Evolutionary conservation across 768 basidiomycete genomes (phyloP).

Genomic region (Myochromella boudieri): DNA sequence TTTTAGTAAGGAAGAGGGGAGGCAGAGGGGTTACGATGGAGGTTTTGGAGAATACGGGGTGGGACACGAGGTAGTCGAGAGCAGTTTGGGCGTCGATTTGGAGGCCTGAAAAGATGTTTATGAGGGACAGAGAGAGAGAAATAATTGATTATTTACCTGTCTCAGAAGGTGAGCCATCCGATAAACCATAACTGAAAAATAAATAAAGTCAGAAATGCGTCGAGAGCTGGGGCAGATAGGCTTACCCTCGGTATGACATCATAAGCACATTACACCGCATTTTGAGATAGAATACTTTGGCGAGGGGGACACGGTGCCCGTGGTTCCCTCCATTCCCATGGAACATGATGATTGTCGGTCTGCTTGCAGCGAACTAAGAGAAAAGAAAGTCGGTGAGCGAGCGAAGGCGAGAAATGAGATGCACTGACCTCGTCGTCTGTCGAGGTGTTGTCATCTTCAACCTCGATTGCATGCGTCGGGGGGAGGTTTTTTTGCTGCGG

Average conservation of each 20-base stretch:
- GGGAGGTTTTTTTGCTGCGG: conserved; percentile 54
- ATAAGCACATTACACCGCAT: conserved; percentile 94
- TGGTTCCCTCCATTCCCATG: conserved; percentile 89
- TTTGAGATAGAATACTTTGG: conserved; percentile 73
- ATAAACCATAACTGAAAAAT: conserved; percentile 73
- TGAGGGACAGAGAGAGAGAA: neutral
- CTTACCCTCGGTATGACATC: conserved; percentile 90
- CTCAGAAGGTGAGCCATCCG: conserved; percentile 86
- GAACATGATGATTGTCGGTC: conserved; percentile 91
- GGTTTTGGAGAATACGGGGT: conserved; percentile 66
- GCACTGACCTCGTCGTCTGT: conserved; percentile 59
- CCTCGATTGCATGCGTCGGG: conserved; percentile 29
- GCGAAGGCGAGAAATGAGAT: too few relatives aligned
- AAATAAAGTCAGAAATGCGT: neutral
- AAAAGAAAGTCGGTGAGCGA: neutral
- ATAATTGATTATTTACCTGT: conserved; percentile 47
- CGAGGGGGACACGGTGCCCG: conserved; percentile 90
- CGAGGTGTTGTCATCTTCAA: conserved; percentile 36
- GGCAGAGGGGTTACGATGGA: conserved; percentile 49
- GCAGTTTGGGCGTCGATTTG: conserved; percentile 83
- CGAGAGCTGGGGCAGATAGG: neutral
- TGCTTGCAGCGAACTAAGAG: conserved; percentile 39
- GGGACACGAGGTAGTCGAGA: conserved; percentile 67
- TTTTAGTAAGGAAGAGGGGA: neutral
- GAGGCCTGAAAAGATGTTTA: conserved; percentile 48